Conservation (phyloP, 2,329 filamentous ascomycete species). For the Phaeophleospora eucalypticola region DNA sequence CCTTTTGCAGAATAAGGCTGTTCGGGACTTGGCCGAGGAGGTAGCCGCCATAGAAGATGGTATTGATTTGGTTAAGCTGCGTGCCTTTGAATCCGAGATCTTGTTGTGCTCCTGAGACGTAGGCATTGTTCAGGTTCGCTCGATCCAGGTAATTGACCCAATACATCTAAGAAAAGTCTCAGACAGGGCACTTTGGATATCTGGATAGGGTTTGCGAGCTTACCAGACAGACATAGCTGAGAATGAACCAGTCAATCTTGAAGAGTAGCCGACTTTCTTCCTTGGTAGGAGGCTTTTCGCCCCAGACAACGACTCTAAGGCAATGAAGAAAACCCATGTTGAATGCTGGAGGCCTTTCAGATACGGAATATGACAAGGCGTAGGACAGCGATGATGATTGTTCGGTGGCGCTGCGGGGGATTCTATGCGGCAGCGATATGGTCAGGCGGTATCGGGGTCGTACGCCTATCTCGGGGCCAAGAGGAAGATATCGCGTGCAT, state of each 20-base stretch:
- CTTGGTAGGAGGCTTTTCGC: constrained; percentile 23
- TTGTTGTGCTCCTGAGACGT: constrained; percentile 53
- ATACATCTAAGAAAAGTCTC: neutral
- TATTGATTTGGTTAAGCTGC: constrained; percentile 44
- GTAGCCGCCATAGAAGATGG: constrained; percentile 36
- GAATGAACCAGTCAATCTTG: constrained; percentile 32
- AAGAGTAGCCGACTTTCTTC: constrained; percentile 22
- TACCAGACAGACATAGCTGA: constrained; percentile 39
- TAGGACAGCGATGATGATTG: neutral
- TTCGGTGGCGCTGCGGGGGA: no score
- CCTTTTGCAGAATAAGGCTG: constrained; percentile 59
- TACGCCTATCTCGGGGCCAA: neutral
- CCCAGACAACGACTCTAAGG: constrained; percentile 24
- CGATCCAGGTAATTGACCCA: constrained; percentile 34
- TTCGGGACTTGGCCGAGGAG: constrained; percentile 58
- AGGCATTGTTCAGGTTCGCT: constrained; percentile 52
- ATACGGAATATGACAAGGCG: neutral
- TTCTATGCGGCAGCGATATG: no score
- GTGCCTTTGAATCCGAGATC: constrained; percentile 48
- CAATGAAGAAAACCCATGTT: constrained; percentile 23
- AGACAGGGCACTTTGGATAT: no score
- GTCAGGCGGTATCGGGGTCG: no score
- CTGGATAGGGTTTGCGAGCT: constrained; percentile 2
- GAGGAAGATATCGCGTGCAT: neutral
- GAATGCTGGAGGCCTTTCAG: neutral